A percentile compares a stretch with the other conserved stretches of the same genome.
These are phyloP conservation scores for Apiospora sp. DNA, from an alignment of 2,329 filamentous ascomycete genomes.

Conservation along the genomic window DNA sequence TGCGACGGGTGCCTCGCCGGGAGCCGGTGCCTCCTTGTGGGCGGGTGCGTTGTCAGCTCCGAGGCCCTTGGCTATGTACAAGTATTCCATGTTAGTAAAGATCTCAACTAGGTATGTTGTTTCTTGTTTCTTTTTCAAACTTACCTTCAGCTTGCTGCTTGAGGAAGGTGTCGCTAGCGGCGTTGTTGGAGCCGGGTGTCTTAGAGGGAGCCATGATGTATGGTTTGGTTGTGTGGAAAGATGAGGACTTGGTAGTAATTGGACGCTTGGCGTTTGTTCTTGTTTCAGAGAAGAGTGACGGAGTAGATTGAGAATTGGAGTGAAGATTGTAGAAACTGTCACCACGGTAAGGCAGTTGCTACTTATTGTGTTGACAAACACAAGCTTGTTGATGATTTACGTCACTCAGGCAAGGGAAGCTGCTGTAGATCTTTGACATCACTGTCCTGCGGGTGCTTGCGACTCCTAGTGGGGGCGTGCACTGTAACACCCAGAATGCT, in stretches of 20 bases:
- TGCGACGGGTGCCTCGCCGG: conserved; percentile 36
- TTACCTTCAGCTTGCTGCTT: conserved; percentile 37
- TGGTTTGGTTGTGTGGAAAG: not conserved
- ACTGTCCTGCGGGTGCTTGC: not conserved
- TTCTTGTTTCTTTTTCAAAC: not conserved
- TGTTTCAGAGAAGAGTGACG: not conserved
- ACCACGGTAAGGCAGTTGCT: not conserved
- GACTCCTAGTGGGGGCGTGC: not conserved
- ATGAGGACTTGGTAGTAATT: not conserved
- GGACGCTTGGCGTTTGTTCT: not conserved
- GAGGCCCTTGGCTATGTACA: conserved; percentile 35
- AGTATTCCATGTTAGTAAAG: not conserved
- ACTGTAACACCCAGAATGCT: not conserved
- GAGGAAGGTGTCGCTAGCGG: conserved; percentile 37
- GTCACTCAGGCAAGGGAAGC: not conserved
- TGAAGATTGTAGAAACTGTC: not conserved
- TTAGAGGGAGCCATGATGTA: conserved; percentile 34
- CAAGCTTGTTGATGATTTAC: not conserved
- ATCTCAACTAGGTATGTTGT: not conserved
- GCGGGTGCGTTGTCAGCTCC: conserved; percentile 37
- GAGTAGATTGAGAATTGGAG: not conserved
- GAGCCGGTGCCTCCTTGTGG: conserved; percentile 36
- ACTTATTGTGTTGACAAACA: not conserved
- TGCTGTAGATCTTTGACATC: not conserved
- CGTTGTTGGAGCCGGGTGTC: conserved; percentile 37